Base-by-base conservation (phyloP, 2,329 filamentous ascomycete genomes). In the Beauveria medogensis region DNA sequence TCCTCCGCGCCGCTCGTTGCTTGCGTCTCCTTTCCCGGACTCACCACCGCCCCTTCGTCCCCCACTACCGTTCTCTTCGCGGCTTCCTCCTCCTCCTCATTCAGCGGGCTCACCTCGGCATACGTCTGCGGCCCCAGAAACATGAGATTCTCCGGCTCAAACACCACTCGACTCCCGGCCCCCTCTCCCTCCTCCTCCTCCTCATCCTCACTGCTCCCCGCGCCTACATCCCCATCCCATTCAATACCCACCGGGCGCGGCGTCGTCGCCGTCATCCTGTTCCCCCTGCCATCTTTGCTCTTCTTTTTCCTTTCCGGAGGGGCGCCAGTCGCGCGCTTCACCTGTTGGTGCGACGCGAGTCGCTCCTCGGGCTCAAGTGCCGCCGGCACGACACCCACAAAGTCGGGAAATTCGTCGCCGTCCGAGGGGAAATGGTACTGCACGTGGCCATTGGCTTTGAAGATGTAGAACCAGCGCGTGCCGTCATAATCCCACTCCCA, bases 401-500 rank as follows among this genome's bases (percentile, higher is more conserved):
- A 81, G 65, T 82, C 78, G 52, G 82, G 81, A 57, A 80, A 85
- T 70, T 85, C 82, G 66, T 85, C 82, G 64, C 82, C 82, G 5
- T 79, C 76, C 48, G 75, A 76, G 6, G 82, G 82, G 64, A 84
- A 85, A 62, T 79, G 79, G 66, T 79, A 85, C 68, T 85, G 82
- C 18, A 79, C 71, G 41, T 79, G 72, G 10, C 82, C 82, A 9
- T 78, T 83, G 26, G 82, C 72, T 64, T 75, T 80, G 72, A 82
- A 84, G 56, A 76, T 77, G 68, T 82, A 85, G 70, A 84, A 80
- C 82, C 82, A 85, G 28, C 82, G 78, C 22, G 65, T 66, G 58
- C 82, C 82, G 64, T 85, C 82, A 65, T 84, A 84, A 69, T 84
- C 82, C 67, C 73, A 77, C 61, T 83, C 80, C 82, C 82, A 85